These are phyloP conservation scores for Diplodia corticola DNA, from an alignment of 2,329 filamentous ascomycete genomes.

Conservation along the genomic window DNA sequence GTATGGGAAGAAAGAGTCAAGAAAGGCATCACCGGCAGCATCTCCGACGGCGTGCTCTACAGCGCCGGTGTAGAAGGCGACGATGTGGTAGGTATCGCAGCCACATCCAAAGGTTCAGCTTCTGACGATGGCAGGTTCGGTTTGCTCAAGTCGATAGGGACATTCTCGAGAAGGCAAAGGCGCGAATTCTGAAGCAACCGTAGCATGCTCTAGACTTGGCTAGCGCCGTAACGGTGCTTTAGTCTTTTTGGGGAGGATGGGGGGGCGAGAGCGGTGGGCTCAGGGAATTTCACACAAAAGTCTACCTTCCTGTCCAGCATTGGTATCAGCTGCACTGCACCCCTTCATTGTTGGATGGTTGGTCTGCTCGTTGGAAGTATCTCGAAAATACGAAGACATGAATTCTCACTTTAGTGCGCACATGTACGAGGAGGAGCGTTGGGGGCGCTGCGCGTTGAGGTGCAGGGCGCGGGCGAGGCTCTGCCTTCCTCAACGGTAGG, in stretches of 20 bases:
- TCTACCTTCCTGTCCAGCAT: not conserved
- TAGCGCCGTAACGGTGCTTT: not conserved
- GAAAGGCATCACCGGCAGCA: slow-evolving; percentile 72
- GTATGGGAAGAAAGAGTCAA: slow-evolving; percentile 91
- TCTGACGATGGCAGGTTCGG: slow-evolving; percentile 37
- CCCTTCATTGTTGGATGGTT: slow-evolving; percentile 9
- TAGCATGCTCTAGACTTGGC: not conserved
- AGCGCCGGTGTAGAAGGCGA: slow-evolving; percentile 63
- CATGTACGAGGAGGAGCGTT: not conserved
- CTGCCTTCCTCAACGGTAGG: not conserved
- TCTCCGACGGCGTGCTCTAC: slow-evolving; percentile 78
- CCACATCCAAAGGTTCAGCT: not conserved
- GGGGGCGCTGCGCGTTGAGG: not conserved
- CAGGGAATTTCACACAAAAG: slow-evolving; percentile 27
- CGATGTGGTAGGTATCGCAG: slow-evolving; percentile 62
- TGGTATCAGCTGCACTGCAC: not conserved
- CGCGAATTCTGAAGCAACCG: slow-evolving; percentile 7
- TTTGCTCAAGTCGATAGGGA: slow-evolving; percentile 40
- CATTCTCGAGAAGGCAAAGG: slow-evolving; percentile 35
- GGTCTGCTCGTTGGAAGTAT: slow-evolving; percentile 14
- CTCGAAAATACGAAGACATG: slow-evolving; percentile 11
- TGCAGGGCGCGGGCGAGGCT: not conserved
- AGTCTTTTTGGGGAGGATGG: not conserved
- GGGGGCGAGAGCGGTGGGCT: not conserved
- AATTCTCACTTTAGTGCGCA: not conserved